A percentile compares a stretch with the other conserved stretches of the same genome.
These are phyloP conservation scores for Pyrenochaeta sp. DNA, from an alignment of 2,329 filamentous ascomycete genomes.

Conservation along the genomic window DNA sequence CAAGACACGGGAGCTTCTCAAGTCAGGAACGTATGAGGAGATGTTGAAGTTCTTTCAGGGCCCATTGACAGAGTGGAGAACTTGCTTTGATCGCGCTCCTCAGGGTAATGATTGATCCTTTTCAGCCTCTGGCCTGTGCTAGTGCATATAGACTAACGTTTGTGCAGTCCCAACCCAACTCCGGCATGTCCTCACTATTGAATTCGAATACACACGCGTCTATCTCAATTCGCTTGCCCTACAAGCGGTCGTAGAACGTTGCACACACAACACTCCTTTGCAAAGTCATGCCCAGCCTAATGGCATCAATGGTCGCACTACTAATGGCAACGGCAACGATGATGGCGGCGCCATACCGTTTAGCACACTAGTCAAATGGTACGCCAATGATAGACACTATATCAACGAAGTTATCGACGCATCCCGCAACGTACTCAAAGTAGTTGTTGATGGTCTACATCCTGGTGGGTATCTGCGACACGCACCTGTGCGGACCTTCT, in stretches of 20 bases:
- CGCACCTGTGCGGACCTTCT: conserved; percentile 83
- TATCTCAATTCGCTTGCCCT: conserved; percentile 94
- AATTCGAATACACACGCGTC: conserved; percentile 93
- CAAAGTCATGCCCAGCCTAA: conserved; percentile 45
- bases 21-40: conserved; percentile 82
- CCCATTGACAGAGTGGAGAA: conserved; percentile 79
- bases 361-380: conserved; percentile 57
- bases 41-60: conserved; percentile 83
- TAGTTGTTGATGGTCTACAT: conserved; percentile 78
- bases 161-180: conserved; percentile 64
- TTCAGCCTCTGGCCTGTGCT: no score
- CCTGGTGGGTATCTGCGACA: conserved; percentile 81
- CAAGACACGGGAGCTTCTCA: conserved; percentile 87
- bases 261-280: conserved; percentile 73
- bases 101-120: conserved; percentile 47
- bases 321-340: conserved; percentile 23
- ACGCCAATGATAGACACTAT: conserved; percentile 68
- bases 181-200: conserved; percentile 84
- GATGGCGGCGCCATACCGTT: conserved; percentile 57
- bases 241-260: conserved; percentile 93
- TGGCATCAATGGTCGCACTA: conserved; percentile 23
- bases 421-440: conserved; percentile 77
- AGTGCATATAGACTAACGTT: conserved; percentile 35
- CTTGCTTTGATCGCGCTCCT: conserved; percentile 79
- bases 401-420: conserved; percentile 78